phyloP scores from a whole-genome alignment of 192 early-diverging fungal genomes.

The Ambispora gerdemannii region DNA sequence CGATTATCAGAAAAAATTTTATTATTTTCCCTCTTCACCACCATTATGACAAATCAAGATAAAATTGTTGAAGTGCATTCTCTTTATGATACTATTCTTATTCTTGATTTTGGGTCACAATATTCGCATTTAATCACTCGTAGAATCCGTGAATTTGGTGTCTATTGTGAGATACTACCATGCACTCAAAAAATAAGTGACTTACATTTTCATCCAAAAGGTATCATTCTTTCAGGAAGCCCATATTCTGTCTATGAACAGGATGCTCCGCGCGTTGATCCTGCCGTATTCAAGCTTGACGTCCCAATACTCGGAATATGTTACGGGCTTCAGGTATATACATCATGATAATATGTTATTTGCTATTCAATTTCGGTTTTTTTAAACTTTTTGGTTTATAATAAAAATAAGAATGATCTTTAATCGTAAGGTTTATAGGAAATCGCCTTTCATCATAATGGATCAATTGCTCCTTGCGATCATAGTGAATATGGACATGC shows the following conservation, averaged over 20 bases:
- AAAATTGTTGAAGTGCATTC: constrained; percentile 65
- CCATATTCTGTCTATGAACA: constrained; percentile 97
- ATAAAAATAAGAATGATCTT: neutral
- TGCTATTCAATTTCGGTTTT: constrained; percentile 20
- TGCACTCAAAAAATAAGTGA: constrained; percentile 95
- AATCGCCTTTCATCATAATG: constrained; percentile 85
- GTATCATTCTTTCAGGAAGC: constrained; percentile 92
- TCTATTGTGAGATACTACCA: constrained; percentile 97
- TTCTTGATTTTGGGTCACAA: constrained; percentile 99
- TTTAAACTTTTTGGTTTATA: constrained; percentile 20
- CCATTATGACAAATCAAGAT: constrained; percentile 19
- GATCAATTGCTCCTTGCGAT: constrained; percentile 80
- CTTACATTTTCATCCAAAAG: constrained; percentile 92
- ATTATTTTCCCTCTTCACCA: no score
- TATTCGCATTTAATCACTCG: constrained; percentile 97
- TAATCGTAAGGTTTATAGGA: constrained; percentile 48
- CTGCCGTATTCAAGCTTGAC: constrained; percentile 81
- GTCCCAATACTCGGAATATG: constrained; percentile 97
- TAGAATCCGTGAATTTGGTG: constrained; percentile 91
- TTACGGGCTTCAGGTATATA: constrained; percentile 87
- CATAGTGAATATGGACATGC: constrained; percentile 97
- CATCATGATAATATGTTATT: neutral
- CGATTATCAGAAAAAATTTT: no score
- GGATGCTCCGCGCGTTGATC: constrained; percentile 92
- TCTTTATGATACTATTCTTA: constrained; percentile 93